Evolutionary conservation across 1,284 basidiomycete species (phyloP).

Genomic region (Rhizoctonia solani): DNA sequence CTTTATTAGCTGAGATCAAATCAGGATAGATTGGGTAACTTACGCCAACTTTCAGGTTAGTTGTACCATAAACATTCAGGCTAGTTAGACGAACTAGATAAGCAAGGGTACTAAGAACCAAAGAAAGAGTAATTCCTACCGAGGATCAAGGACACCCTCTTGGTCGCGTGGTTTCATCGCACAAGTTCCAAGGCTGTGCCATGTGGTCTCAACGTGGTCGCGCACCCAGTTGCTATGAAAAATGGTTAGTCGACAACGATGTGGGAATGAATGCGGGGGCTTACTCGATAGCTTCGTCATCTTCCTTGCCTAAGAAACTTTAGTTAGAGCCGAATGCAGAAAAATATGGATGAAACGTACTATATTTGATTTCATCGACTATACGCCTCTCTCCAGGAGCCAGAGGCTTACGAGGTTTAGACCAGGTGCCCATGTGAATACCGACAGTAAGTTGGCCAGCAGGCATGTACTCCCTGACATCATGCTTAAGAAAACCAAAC

Average conservation of each 20-base stretch:
- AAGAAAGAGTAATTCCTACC: neutral
- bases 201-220: slow-evolving; percentile 75
- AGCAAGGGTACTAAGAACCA: neutral
- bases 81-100: slow-evolving; percentile 44
- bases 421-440: slow-evolving; percentile 73
- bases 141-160: slow-evolving; percentile 72
- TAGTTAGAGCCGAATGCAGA: neutral
- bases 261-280: neutral
- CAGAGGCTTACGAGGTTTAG: slow-evolving; percentile 59
- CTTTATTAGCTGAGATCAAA: neutral
- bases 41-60: slow-evolving; percentile 71
- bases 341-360: neutral
- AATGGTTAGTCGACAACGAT: neutral
- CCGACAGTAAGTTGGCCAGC: slow-evolving; percentile 58
- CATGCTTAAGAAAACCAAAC: neutral
- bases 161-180: slow-evolving; percentile 78
- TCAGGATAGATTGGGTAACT: slow-evolving; percentile 54
- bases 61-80: slow-evolving; percentile 72
- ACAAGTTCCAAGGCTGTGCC: slow-evolving; percentile 66
- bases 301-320: slow-evolving; percentile 56
- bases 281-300: slow-evolving; percentile 66
- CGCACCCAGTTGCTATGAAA: slow-evolving; percentile 27
- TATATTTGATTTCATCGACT: slow-evolving; percentile 60
- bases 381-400: slow-evolving; percentile 55
- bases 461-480: slow-evolving; percentile 23